Evolutionary conservation across 768 basidiomycete species (phyloP).

Genomic region (Kwoniella mangroviensis): DNA sequence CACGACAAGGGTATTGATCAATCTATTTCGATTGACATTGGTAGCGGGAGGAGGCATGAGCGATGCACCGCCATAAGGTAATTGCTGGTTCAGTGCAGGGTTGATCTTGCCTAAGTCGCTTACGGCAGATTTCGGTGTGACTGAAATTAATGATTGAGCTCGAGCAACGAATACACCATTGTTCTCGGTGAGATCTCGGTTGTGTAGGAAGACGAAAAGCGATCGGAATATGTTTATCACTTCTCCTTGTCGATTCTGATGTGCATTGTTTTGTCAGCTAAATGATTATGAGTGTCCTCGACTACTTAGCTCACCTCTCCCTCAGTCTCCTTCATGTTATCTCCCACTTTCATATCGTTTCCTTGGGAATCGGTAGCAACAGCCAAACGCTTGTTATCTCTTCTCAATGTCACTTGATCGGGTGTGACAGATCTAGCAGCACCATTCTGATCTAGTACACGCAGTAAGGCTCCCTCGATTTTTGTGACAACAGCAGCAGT

Average conservation of each 20-base stretch:
- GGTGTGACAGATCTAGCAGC: constrained; percentile 86
- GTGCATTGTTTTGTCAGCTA: constrained; percentile 22
- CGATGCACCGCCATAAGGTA: constrained; percentile 48
- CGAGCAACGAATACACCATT: constrained; percentile 94
- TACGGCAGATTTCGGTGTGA: constrained; percentile 77
- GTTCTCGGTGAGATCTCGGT: constrained; percentile 86
- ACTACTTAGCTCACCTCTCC: constrained; percentile 69
- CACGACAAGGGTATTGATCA: constrained; percentile 77
- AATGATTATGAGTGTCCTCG: too few species aligned
- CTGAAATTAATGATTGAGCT: constrained; percentile 76
- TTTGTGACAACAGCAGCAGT: constrained; percentile 98
- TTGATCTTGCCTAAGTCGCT: constrained; percentile 91
- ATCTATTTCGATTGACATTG: constrained; percentile 61
- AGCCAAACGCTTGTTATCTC: constrained; percentile 73
- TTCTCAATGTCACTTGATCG: constrained; percentile 90
- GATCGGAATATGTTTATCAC: constrained; percentile 94
- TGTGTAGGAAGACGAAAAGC: constrained; percentile 90
- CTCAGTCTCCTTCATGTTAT: constrained; percentile 89
- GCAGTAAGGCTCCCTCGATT: constrained; percentile 93
- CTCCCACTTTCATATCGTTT: constrained; percentile 81
- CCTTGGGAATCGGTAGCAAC: constrained; percentile 89
- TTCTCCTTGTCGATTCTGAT: constrained; percentile 78
- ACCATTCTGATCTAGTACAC: constrained; percentile 92
- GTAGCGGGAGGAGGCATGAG: constrained; percentile 46
- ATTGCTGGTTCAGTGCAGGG: constrained; percentile 64